Evolutionary conservation across 345 rosid species (phyloP).

Genomic region (Punica granatum): DNA sequence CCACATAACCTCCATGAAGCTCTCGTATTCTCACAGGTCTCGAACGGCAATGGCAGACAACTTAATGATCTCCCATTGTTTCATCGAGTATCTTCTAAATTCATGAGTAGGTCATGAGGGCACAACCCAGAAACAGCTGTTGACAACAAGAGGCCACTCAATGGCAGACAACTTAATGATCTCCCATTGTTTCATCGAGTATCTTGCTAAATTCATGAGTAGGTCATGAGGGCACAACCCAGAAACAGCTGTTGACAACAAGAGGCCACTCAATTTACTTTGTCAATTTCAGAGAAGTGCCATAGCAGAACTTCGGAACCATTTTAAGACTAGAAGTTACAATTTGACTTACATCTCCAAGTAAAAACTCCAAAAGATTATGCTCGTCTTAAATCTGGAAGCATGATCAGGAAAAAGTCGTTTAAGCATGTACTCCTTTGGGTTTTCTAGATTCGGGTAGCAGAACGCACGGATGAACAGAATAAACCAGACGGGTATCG

Average conservation of each 20-base stretch:
- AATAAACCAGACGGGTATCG: not conserved
- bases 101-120: not conserved
- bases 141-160: no score
- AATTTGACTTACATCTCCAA: not conserved
- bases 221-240: no score
- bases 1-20: not conserved
- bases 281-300: no score
- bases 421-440: not conserved
- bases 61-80: not conserved
- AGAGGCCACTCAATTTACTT: no score
- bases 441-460: not conserved
- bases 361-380: not conserved
- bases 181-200: not conserved
- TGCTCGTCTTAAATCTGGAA: not conserved
- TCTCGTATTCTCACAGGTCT: not conserved
- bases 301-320: no score
- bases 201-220: not conserved
- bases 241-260: no score
- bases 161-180: not conserved
- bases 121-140: no score
- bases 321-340: not conserved
- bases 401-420: not conserved
- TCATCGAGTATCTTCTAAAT: not conserved
- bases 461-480: not conserved
- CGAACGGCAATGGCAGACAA: not conserved